A percentile compares a stretch with the other conserved stretches of the same genome.
phyloP scores from a whole-genome alignment of 441 rosid genomes.

The Pelargonium fulgidum region DNA sequence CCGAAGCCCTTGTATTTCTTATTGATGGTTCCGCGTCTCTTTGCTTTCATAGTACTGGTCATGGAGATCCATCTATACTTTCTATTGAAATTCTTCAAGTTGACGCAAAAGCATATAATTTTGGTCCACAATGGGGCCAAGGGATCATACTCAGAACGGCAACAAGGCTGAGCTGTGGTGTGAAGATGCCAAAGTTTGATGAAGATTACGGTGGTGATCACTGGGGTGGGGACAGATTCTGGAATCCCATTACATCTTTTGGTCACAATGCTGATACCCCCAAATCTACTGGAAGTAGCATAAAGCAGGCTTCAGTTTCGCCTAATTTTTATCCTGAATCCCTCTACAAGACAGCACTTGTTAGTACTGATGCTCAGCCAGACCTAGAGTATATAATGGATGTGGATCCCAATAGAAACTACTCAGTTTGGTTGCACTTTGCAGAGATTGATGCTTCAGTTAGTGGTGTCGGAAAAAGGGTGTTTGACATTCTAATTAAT shows the following conservation, averaged over 20 bases:
- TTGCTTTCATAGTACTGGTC: constrained; percentile 96
- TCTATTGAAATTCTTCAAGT: constrained; percentile 85
- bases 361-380: constrained; percentile 61
- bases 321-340: constrained; percentile 89
- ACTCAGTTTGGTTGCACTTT: constrained; percentile 89
- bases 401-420: constrained; percentile 84
- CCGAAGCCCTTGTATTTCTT: constrained; percentile 73
- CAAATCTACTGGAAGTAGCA: constrained; percentile 55
- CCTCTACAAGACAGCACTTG: constrained; percentile 69
- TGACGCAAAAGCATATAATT: constrained; percentile 67
- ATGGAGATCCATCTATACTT: constrained; percentile 84
- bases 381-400: constrained; percentile 64
- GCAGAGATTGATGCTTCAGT: constrained; percentile 80
- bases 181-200: constrained; percentile 59
- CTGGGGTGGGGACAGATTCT: constrained; percentile 99
- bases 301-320: constrained; percentile 51
- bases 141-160: constrained; percentile 63
- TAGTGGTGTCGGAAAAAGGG: constrained; percentile 57
- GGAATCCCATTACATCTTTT: constrained; percentile 56
- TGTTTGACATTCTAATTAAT: constrained; percentile 73
- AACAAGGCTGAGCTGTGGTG: constrained; percentile 71
- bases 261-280: constrained; percentile 48
- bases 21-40: constrained; percentile 58
- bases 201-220: constrained; percentile 65
- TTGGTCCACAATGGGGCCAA: constrained; percentile 50